phyloP scores from a whole-genome alignment of 192 early-diverging fungal species.

The Coemansia asiatica region DNA sequence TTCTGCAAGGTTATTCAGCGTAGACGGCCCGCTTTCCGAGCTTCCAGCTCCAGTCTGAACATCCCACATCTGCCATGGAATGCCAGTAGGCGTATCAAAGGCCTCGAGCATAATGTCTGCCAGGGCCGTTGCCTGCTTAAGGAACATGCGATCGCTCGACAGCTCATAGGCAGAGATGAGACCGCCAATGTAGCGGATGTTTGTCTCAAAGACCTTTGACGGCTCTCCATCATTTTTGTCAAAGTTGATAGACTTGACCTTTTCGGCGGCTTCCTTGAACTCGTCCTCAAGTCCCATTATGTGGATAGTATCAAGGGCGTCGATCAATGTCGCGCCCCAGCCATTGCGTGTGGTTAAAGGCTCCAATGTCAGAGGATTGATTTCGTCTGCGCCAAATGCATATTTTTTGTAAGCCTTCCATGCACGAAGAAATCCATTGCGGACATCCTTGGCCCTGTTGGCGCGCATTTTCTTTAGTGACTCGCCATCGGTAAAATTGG shows the following conservation, averaged over 20 bases:
- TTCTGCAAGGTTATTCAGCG: slow-evolving; percentile 53
- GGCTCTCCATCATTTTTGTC: slow-evolving; percentile 66
- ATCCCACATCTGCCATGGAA: slow-evolving; percentile 73
- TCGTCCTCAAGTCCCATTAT: slow-evolving; percentile 83
- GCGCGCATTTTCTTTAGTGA: slow-evolving; percentile 51
- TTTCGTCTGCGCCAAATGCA: slow-evolving; percentile 80
- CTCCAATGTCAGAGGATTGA: slow-evolving; percentile 55
- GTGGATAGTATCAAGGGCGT: slow-evolving; percentile 84
- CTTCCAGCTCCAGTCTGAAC: slow-evolving; percentile 61
- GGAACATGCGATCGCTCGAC: slow-evolving; percentile 60
- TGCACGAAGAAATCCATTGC: slow-evolving; percentile 62
- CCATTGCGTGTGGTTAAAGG: slow-evolving; percentile 56
- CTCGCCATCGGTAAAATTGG: slow-evolving; percentile 38
- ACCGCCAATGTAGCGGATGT: slow-evolving; percentile 84
- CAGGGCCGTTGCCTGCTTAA: slow-evolving; percentile 77
- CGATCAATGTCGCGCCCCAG: slow-evolving; percentile 89
- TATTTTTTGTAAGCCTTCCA: slow-evolving; percentile 79
- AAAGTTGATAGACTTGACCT: slow-evolving; percentile 73
- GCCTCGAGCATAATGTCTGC: slow-evolving; percentile 77
- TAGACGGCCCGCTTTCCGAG: slow-evolving; percentile 42
- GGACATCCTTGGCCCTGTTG: slow-evolving; percentile 57
- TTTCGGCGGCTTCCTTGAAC: slow-evolving; percentile 69
- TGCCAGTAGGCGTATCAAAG: slow-evolving; percentile 56
- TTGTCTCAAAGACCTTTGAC: slow-evolving; percentile 83
- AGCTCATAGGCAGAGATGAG: slow-evolving; percentile 81